Conservation (phyloP, 2,329 filamentous ascomycete species). For the Arthrobotrys pseudoclavata region DNA sequence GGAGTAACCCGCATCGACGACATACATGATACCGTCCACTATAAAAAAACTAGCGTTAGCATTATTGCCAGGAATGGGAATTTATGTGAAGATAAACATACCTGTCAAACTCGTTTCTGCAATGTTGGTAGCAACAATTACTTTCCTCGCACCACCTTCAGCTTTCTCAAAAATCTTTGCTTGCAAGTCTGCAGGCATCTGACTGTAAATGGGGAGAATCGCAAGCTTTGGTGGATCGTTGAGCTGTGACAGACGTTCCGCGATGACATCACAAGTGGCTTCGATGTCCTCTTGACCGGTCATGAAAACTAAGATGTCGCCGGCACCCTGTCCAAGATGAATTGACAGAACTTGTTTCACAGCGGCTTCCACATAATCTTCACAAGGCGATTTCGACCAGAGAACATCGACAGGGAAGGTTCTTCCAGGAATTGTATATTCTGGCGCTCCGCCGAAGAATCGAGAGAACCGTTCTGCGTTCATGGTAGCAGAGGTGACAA, state of each 20-base stretch:
- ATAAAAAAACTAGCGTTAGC: conserved; percentile 21
- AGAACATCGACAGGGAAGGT: conserved; percentile 98
- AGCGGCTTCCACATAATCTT: conserved; percentile 97
- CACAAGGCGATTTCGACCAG: conserved; percentile 92
- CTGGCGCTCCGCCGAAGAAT: conserved; percentile 95
- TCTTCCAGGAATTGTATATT: conserved; percentile 94
- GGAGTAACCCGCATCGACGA: conserved; percentile 94
- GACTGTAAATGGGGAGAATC: conserved; percentile 97
- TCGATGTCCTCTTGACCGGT: conserved; percentile 99
- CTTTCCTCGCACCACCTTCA: conserved; percentile 89
- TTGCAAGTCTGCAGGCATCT: conserved; percentile 98
- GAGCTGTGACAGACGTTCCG: conserved; percentile 85
- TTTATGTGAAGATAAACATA: conserved; percentile 10
- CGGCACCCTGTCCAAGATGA: conserved; percentile 91
- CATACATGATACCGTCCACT: conserved; percentile 99
- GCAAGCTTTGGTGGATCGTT: conserved; percentile 96
- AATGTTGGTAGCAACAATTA: conserved; percentile 98
- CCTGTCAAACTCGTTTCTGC: conserved; percentile 93
- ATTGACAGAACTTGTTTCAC: conserved; percentile 96
- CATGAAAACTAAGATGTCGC: conserved; percentile 99
- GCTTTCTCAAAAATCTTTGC: conserved; percentile 97
- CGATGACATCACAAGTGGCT: conserved; percentile 91
- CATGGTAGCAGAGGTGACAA: conserved; percentile 98
- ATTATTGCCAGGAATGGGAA: background rate
- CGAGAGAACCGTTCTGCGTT: conserved; percentile 95